Base-by-base conservation (phyloP, 108 stramenopile species). In the Nannochloropsis oceanica region DNA sequence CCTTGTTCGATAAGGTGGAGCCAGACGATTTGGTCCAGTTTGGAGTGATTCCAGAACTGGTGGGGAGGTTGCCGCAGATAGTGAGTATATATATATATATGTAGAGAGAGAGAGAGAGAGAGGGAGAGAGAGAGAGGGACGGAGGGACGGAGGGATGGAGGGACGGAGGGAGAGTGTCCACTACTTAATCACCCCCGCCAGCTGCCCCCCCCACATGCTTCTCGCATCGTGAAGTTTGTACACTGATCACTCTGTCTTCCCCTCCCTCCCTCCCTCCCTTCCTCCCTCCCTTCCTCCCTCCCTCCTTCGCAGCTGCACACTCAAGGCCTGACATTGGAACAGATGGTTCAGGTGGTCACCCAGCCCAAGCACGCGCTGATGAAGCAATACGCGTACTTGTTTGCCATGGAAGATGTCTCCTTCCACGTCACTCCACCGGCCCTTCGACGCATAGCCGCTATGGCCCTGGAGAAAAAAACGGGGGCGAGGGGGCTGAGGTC, bases 31-130 rank as follows among this genome's bases (percentile, higher is more conserved):
- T 98, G 79, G 93, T 96, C 22, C 91, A 93, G 43, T 98, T 91
- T 85, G 98, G 98, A 11, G 95, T 98, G 92, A 98, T 98, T 84
- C 98, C 98, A 22, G 98, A 98, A 88, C 96, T 97, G 80, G 92
- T 97, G 43, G 98, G 98, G n/a, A 93, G 98, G 24, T 97, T 98
- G 89, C 96, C 98, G 13, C 93, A 96, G 13, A 94, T 98, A 83
- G 95, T 96, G 24, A 84, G 81, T 80, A n/a, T n/a, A n/a, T n/a
- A n/a, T n/a, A n/a, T n/a, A n/a, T n/a, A n/a, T n/a, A n/a, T n/a
- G n/a, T n/a, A n/a, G n/a, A n/a, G n/a, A n/a, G n/a, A n/a, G n/a
- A n/a, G 80, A 24, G 80, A 22, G 80, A 24, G 80, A 50, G 46
- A 50, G 46, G 46, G 13, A 13, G 46, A 14, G 46, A 18, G 46